phyloP scores from a whole-genome alignment of 306 rosid species.

The Ormosia emarginata region DNA sequence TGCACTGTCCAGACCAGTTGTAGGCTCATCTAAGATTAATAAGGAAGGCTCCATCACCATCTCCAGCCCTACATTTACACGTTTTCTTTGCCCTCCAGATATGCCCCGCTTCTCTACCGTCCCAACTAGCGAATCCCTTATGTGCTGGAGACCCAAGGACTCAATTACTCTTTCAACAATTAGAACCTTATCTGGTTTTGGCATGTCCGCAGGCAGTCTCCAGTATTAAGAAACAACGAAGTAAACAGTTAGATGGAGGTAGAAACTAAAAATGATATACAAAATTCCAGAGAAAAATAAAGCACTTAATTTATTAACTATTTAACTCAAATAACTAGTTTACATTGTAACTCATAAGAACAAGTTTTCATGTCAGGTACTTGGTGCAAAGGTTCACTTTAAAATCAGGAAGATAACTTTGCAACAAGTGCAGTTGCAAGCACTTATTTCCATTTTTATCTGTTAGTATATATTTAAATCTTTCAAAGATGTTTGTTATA shows the following conservation, averaged over 20 bases:
- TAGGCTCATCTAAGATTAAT: conserved; percentile 71
- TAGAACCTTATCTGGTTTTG: conserved; percentile 71
- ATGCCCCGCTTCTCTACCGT: conserved; percentile 71
- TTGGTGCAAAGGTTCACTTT: not conserved
- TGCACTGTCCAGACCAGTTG: conserved; percentile 70
- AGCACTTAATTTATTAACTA: not conserved
- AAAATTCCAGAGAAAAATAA: not conserved
- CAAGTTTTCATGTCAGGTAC: not conserved
- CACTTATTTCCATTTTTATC: not conserved
- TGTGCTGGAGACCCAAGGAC: conserved; percentile 59
- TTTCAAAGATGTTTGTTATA: not conserved
- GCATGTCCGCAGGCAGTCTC: conserved; percentile 60
- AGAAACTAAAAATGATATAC: not conserved
- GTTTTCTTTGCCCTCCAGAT: conserved; percentile 72
- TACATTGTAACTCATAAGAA: not conserved
- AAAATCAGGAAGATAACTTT: not conserved
- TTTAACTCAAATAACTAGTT: not conserved
- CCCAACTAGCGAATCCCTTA: conserved; percentile 73
- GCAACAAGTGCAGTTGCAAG: not conserved
- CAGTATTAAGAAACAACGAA: conserved; percentile 24
- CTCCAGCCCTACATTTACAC: conserved; percentile 69
- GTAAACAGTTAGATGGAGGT: not conserved
- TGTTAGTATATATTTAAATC: not conserved
- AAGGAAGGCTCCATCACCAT: conserved; percentile 82
- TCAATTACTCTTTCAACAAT: conserved; percentile 73